These are phyloP conservation scores for Geotrichum australiense DNA, from an alignment of 1,139 yeast genomes.

Conservation along the genomic window DNA sequence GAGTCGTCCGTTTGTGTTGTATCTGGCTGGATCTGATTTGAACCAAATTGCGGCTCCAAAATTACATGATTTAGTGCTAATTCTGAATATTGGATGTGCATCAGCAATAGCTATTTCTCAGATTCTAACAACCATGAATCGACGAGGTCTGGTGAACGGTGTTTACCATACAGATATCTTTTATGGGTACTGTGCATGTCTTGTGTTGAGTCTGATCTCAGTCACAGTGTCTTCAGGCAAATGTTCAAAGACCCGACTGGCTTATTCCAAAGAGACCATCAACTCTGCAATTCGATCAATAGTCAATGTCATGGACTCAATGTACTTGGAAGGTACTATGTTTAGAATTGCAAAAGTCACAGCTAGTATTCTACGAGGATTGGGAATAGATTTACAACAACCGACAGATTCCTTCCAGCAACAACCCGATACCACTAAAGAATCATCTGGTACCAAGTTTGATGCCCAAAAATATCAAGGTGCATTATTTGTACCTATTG, in stretches of 20 bases:
- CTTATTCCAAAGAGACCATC: conserved; percentile 12
- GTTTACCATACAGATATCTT: conserved; percentile 17
- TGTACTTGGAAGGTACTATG: conserved; percentile 17
- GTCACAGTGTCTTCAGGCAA: conserved; percentile 16
- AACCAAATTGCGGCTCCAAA: conserved; percentile 13
- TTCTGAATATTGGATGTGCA: conserved; percentile 17
- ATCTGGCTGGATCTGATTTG: conserved; percentile 16
- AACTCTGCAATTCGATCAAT: conserved; percentile 14
- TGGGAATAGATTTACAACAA: conserved; percentile 10
- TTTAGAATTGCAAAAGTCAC: conserved; percentile 16
- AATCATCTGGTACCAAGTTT: background rate
- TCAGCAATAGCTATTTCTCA: conserved; percentile 18
- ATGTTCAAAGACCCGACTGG: conserved; percentile 11
- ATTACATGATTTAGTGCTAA: conserved; percentile 7
- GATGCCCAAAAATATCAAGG: conserved; percentile 3
- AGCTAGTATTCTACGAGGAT: conserved; percentile 16
- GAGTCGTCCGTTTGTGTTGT: conserved; percentile 17
- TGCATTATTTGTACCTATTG: conserved; percentile 3
- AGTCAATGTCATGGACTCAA: conserved; percentile 15
- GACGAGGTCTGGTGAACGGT: conserved; percentile 13
- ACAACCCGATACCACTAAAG: no score
- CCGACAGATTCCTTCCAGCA: no score
- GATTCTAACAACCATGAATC: conserved; percentile 13
- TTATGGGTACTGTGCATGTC: conserved; percentile 17
- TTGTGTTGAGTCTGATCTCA: conserved; percentile 16